Percentiles rank a stretch among this genome's conserved stretches.
phyloP scores from a whole-genome alignment of 768 basidiomycete genomes.

The Suillus brevipes region DNA sequence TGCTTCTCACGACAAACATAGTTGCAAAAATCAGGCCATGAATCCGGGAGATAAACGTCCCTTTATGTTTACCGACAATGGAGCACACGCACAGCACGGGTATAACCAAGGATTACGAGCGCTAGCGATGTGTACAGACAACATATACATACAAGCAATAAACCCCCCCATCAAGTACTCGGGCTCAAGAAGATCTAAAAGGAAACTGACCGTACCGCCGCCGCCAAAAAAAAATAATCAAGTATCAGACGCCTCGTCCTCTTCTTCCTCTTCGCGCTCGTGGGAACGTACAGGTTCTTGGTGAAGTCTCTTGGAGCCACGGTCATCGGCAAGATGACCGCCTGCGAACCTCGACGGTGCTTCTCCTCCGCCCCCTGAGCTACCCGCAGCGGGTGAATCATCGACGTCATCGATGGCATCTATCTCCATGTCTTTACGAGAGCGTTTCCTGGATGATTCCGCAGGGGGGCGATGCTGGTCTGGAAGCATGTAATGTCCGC shows the following conservation, averaged over 20 bases:
- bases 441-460: constrained; percentile 56
- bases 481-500: constrained; percentile 32
- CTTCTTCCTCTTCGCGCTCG: constrained; percentile 32
- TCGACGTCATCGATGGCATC: constrained; percentile 54
- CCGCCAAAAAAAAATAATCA: constrained; percentile 15
- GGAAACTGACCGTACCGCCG: constrained; percentile 17
- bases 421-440: constrained; percentile 63
- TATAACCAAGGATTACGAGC: neutral
- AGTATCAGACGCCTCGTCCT: constrained; percentile 33
- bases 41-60: neutral
- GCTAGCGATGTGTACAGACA: constrained; percentile 15
- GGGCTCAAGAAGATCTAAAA: constrained; percentile 36
- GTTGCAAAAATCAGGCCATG: neutral
- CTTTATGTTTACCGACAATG: neutral
- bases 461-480: constrained; percentile 41
- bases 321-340: constrained; percentile 46
- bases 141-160: constrained; percentile 22
- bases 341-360: constrained; percentile 35
- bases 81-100: neutral
- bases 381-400: constrained; percentile 27
- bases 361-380: constrained; percentile 30
- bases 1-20: neutral
- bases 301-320: constrained; percentile 61
- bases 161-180: constrained; percentile 20
- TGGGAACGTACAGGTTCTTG: constrained; percentile 38